Percentiles rank a stretch among this genome's conserved stretches.
phyloP scores from a whole-genome alignment of 768 basidiomycete species.

The Trametes elegans region DNA sequence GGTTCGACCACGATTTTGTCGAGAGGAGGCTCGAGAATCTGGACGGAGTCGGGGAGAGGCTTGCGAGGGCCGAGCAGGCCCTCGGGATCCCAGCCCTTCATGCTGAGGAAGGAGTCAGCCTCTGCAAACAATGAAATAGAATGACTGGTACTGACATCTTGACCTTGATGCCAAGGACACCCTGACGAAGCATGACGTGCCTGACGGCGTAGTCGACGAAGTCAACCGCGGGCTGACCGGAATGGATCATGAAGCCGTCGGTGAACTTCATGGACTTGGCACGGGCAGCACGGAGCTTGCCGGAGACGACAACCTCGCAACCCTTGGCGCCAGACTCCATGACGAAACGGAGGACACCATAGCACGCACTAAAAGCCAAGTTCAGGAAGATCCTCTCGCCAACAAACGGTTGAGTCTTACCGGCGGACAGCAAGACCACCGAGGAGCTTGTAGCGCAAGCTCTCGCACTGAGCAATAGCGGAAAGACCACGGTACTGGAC shows the following conservation, averaged over 20 bases:
- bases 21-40: constrained; percentile 83
- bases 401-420: constrained; percentile 53
- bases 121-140: neutral
- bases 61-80: constrained; percentile 87
- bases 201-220: constrained; percentile 98
- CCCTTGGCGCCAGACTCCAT: constrained; percentile 99
- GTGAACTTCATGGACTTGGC: constrained; percentile 99
- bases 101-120: constrained; percentile 48
- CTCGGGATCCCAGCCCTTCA: constrained; percentile 95
- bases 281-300: constrained; percentile 99
- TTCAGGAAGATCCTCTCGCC: neutral
- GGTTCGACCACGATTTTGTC: constrained; percentile 91
- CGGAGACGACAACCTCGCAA: constrained; percentile 98
- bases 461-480: constrained; percentile 98
- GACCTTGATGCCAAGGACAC: constrained; percentile 99
- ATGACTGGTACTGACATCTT: constrained; percentile 72
- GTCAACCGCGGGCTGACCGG: constrained; percentile 95
- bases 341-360: constrained; percentile 99
- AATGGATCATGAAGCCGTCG: constrained; percentile 99
- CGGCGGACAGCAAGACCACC: constrained; percentile 99
- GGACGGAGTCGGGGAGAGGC: constrained; percentile 93
- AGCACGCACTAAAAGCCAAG: constrained; percentile 70
- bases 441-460: constrained; percentile 96
- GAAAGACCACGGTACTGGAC: constrained; percentile 97
- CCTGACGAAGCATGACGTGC: constrained; percentile 96